These are phyloP conservation scores for Alnus rubra DNA, from an alignment of 306 rosid genomes.

Conservation along the genomic window DNA sequence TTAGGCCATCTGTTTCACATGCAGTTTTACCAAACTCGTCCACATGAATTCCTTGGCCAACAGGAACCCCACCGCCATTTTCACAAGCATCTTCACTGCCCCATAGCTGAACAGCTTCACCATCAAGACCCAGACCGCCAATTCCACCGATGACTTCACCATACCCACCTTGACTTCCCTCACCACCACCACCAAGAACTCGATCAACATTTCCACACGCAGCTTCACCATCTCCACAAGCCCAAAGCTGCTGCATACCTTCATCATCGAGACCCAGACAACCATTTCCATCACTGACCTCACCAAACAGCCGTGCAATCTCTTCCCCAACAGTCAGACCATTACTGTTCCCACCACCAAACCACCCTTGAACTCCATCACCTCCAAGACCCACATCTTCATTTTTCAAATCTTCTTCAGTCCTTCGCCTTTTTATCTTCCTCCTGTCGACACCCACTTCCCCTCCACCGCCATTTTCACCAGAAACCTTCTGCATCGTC, in stretches of 20 bases:
- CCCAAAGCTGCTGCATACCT: conserved; percentile 31
- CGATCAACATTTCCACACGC: conserved; percentile 29
- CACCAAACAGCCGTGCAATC: conserved; percentile 32
- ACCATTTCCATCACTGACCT: conserved; percentile 22
- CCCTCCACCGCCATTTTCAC: conserved; percentile 21
- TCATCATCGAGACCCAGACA: conserved; percentile 17
- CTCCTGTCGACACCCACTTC: conserved; percentile 12
- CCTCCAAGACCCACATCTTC: conserved; percentile 23
- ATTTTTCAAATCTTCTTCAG: conserved; percentile 27
- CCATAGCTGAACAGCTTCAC: conserved; percentile 29
- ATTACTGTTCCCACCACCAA: conserved; percentile 2
- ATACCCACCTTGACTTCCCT: conserved; percentile 28
- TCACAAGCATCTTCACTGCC: conserved; percentile 18
- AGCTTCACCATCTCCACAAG: conserved; percentile 24
- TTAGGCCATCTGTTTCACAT: background rate
- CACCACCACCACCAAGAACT: conserved; percentile 25
- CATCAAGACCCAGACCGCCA: conserved; percentile 25
- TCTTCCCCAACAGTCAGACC: conserved; percentile 25
- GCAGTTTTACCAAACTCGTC: conserved; percentile 12
- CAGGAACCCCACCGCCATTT: conserved; percentile 25
- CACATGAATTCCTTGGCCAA: conserved; percentile 10
- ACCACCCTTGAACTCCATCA: conserved; percentile 16
- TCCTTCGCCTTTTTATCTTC: conserved; percentile 2
- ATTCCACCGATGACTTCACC: conserved; percentile 8
- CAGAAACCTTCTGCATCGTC: conserved; percentile 12